Evolutionary conservation across 208 protist species (phyloP), one percentile per base, ranked within the genome.

Genomic region (Leishmania major): DNA sequence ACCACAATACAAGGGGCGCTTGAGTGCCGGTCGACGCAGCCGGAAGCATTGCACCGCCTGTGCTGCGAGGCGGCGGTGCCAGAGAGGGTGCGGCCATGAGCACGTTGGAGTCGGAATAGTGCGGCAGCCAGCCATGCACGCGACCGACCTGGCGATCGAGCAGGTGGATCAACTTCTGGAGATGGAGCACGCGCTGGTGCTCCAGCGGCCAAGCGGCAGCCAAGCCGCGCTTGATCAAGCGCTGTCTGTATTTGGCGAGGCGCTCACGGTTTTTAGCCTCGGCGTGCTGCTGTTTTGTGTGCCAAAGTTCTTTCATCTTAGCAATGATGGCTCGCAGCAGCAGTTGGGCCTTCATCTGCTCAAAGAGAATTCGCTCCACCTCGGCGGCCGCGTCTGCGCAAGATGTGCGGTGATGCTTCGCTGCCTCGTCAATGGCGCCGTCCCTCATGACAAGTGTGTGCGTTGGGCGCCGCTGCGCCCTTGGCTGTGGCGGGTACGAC

Each of bases 281-380:
- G 28, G 71, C 84, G 72, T 92, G 84, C 17, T 89, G 73, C 79
- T 92, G 74, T 69, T 94, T 90, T 28, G 77, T 75, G 35, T 81
- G 69, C 93, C 94, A 97, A 84, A 97, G 83, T 8, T 84, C 64
- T 62, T 90, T 86, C 93, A 96, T 96, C 64, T 96, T 88, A 3
- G 79, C 82, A 31, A 97, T 84, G 72, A 97, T 87, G 49, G 89
- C 84, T 28, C 87, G 84, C n/a, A 97, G 79, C 49, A 97, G 72
- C 49, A 91, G 86, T 77, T 96, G 94, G 45, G 93, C 89, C 66
- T 95, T 91, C 84, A 92, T 87, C 84, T 97, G 93, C 79, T 97
- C 92, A 43, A 91, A 91, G 25, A 96, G 82, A 51, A 96, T 85
- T 7, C 69, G 85, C 55, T 96, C 72, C 51, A 97, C 84, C 78